Base-by-base conservation (phyloP, 148 eudicot species). In the Fagopyrum tataricum region DNA sequence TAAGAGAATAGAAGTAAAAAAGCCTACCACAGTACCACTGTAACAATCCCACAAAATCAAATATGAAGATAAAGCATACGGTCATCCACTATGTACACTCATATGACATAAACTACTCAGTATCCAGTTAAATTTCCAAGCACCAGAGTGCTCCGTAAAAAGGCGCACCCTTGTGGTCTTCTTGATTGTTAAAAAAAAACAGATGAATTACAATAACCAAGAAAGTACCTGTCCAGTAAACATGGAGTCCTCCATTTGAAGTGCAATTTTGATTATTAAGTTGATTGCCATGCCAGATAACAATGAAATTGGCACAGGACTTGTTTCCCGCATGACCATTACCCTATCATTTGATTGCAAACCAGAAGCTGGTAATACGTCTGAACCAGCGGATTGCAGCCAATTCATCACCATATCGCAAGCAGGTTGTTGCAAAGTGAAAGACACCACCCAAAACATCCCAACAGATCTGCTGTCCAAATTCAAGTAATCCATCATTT, bases 401-500 rank as follows among this genome's bases (percentile, higher is more conserved):
- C 97, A 96, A 80, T 78, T 81, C 87, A 90, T 92, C 84, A 96
- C 94, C 77, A 86, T 85, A 46, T 96, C 97, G 79, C 94, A 92
- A 61, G 99, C 91, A 78, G 94, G 97, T 49, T 87, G 94, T 62
- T 89, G 90, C 97, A 87, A 90, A 44, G 96, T 88, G 80, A 92
- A 90, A 70, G 97, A 90, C 42, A 90, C 91, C 76, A 92, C 96
- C 99, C 99, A 96, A 87, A 92, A 92, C 97, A 96, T 92, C 76
- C 99, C 99, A 74, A 83, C 62, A 44, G 97, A 92, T 78, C 90
- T 87, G 44, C 89, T 96, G 78, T 96, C 99, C 90, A 96, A 76
- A 79, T 84, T 92, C 96, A 85, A 88, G 79, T 88, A 96, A 81
- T 96, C 94, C 76, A 92, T 80, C 86, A 83, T 83, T 44, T 88